phyloP scores from a whole-genome alignment of 202 grass and related monocot species.

The Bolboschoenoplectus hybrid region DNA sequence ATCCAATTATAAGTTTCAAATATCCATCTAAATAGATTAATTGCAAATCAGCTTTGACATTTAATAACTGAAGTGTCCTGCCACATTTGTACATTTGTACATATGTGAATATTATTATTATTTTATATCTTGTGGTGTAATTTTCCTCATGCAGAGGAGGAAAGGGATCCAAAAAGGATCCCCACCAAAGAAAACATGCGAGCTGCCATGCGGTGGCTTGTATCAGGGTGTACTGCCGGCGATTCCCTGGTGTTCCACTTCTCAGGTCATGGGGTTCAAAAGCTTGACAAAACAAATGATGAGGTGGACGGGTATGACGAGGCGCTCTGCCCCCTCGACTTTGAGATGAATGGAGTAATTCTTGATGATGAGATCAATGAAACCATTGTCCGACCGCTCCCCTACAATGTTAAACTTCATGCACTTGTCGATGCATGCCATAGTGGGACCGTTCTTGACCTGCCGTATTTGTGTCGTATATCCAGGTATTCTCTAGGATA shows the following conservation, averaged over 20 bases:
- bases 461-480: slow-evolving; percentile 78
- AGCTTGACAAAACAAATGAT: slow-evolving; percentile 67
- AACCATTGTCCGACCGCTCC: slow-evolving; percentile 68
- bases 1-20: background rate
- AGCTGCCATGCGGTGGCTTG: slow-evolving; percentile 76
- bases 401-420: slow-evolving; percentile 62
- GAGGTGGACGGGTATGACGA: slow-evolving; percentile 89
- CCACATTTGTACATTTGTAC: background rate
- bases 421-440: slow-evolving; percentile 89
- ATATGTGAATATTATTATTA: background rate
- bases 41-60: background rate
- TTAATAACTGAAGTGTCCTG: background rate
- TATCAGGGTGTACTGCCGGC: slow-evolving; percentile 51
- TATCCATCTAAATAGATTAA: background rate
- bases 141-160: slow-evolving; percentile 46
- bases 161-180: slow-evolving; percentile 40
- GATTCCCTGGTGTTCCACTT: slow-evolving; percentile 90
- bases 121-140: background rate
- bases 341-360: slow-evolving; percentile 58
- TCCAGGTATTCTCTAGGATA: slow-evolving; percentile 39
- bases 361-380: slow-evolving; percentile 87
- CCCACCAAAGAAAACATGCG: slow-evolving; percentile 67
- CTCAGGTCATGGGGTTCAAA: slow-evolving; percentile 86
- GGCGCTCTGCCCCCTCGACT: slow-evolving; percentile 83
- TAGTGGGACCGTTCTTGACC: slow-evolving; percentile 87